Conservation (phyloP, 495 filamentous ascomycete genomes). For the Trichoderma virens region DNA sequence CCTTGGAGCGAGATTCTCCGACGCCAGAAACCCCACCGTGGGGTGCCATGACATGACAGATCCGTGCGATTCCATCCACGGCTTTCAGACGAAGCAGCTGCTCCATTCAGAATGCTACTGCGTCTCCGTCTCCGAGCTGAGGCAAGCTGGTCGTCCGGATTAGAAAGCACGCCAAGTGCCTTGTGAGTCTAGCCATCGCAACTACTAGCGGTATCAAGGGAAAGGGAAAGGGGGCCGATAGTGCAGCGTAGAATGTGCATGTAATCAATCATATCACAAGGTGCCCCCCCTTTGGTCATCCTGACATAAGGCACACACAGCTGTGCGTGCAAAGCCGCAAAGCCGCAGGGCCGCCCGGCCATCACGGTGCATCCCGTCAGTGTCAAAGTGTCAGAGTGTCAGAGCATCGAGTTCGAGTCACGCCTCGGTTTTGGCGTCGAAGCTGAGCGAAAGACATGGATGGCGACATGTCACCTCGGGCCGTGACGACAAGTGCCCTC, state of each 20-base stretch:
- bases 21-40: constrained; percentile 2
- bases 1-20: neutral
- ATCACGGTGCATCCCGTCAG: constrained; percentile 3
- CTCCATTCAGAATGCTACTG: neutral
- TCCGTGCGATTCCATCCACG: neutral
- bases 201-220: too few species aligned
- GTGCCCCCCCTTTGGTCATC: neutral
- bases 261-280: too few species aligned
- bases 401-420: neutral
- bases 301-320: neutral
- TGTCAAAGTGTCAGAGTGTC: neutral
- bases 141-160: too few species aligned
- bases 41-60: neutral
- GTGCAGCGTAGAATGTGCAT: neutral
- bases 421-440: neutral
- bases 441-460: neutral
- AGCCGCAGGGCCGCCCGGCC: too few species aligned
- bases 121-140: neutral
- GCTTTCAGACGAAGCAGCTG: neutral
- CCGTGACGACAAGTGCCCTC: neutral
- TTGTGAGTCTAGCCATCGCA: too few species aligned
- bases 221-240: too few species aligned
- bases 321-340: too few species aligned
- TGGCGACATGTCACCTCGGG: neutral
- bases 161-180: too few species aligned